These are phyloP conservation scores for Gaultheria prostrata DNA, from an alignment of 148 eudicot genomes.

Conservation along the genomic window DNA sequence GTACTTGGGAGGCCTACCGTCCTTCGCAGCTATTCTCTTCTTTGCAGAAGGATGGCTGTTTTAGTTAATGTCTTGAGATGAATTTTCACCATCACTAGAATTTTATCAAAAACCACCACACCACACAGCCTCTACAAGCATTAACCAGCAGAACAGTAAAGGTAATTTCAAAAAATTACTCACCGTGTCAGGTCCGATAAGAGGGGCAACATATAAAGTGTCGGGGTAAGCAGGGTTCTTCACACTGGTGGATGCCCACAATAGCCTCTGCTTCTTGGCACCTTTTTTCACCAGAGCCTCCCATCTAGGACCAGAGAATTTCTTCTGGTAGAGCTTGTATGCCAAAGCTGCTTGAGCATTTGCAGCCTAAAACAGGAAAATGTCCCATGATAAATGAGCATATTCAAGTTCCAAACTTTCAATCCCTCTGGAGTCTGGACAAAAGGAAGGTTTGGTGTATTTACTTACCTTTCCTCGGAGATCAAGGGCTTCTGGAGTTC, in stretches of 20 bases:
- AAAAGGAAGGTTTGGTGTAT: background rate
- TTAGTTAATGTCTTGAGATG: background rate
- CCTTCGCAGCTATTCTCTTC: background rate
- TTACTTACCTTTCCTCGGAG: conserved; percentile 85
- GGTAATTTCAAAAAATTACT: conserved; percentile 21
- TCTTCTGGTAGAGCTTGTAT: conserved; percentile 83
- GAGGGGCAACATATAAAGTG: conserved; percentile 86
- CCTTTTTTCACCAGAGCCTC: conserved; percentile 94
- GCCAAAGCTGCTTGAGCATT: conserved; percentile 95
- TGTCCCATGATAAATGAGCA: background rate
- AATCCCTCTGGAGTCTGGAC: background rate
- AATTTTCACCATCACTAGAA: background rate
- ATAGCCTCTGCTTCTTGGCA: conserved; percentile 93
- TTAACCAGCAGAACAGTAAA: conserved; percentile 1
- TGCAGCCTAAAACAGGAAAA: conserved; percentile 62
- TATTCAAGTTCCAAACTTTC: background rate
- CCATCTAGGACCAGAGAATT: conserved; percentile 97
- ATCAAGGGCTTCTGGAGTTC: conserved; percentile 88
- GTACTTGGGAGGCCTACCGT: background rate
- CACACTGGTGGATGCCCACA: conserved; percentile 98
- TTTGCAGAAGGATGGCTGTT: background rate
- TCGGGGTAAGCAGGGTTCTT: conserved; percentile 97
- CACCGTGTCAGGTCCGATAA: conserved; percentile 93
- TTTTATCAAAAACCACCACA: background rate
- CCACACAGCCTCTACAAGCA: background rate